A percentile compares a stretch with the other conserved stretches of the same genome.
These are phyloP conservation scores for Aegle marmelos DNA, from an alignment of 345 rosid genomes.

Conservation along the genomic window DNA sequence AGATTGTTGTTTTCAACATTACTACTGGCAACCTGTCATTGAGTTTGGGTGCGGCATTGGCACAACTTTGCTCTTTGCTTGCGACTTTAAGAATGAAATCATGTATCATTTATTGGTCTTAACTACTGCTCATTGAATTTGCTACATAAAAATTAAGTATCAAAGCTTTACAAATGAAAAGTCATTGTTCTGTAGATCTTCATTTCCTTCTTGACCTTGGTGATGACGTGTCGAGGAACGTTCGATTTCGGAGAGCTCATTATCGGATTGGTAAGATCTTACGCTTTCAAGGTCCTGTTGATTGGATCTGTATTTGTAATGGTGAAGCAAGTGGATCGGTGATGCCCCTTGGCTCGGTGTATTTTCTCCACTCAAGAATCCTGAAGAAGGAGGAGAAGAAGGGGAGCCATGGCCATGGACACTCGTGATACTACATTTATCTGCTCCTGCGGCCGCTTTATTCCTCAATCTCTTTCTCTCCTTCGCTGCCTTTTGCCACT, in stretches of 20 bases:
- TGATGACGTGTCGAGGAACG: background rate
- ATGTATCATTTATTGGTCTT: no score
- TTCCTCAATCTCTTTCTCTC: conserved; percentile 24
- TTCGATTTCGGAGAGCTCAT: conserved; percentile 23
- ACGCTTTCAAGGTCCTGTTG: conserved; percentile 5
- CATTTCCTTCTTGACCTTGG: background rate
- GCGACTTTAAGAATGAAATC: no score
- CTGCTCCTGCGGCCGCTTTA: conserved; percentile 1
- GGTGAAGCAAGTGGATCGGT: conserved; percentile 26
- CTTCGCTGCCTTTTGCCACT: conserved; percentile 46
- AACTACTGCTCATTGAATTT: no score
- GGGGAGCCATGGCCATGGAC: background rate
- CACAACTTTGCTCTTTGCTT: no score
- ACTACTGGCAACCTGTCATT: no score
- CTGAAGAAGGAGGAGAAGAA: background rate
- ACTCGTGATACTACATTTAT: background rate
- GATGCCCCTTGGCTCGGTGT: conserved; percentile 31
- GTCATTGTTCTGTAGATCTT: background rate
- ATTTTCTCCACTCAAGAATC: conserved; percentile 22
- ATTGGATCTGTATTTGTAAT: conserved; percentile 4
- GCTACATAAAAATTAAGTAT: background rate
- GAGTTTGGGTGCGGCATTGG: no score
- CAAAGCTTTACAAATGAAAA: conserved; percentile 20
- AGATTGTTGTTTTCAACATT: no score
- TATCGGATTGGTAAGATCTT: conserved; percentile 20